Evolutionary conservation across 129 eudicot species (phyloP).

Genomic region (Deinandra increscens): DNA sequence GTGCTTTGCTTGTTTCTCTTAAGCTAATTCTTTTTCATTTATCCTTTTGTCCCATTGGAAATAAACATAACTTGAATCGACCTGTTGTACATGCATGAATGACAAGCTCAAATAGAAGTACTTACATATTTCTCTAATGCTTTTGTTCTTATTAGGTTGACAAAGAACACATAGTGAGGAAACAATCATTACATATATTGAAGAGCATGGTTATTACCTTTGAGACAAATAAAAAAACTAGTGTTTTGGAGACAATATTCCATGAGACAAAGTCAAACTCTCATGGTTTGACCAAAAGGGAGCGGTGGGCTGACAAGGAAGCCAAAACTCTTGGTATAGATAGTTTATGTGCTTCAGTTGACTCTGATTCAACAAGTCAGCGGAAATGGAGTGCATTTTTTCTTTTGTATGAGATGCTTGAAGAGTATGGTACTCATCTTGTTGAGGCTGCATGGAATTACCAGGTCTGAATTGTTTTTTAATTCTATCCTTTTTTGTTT

Average conservation of each 20-base stretch:
- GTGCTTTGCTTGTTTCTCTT: not conserved
- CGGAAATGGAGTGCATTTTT: constrained; percentile 88
- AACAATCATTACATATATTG: constrained; percentile 77
- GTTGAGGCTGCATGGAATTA: constrained; percentile 99
- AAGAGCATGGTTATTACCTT: constrained; percentile 38
- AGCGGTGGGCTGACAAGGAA: constrained; percentile 87
- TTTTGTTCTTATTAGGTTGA: constrained; percentile 51
- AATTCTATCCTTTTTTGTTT: not conserved
- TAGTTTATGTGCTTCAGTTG: constrained; percentile 40
- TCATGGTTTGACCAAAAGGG: constrained; percentile 61
- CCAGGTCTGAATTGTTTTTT: constrained; percentile 53
- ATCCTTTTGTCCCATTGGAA: not conserved
- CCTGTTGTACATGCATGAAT: not conserved
- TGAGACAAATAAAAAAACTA: constrained; percentile 35
- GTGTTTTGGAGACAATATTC: constrained; percentile 40
- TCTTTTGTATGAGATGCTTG: constrained; percentile 95
- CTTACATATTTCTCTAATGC: not conserved
- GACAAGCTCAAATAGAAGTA: not conserved
- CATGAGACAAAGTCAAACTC: constrained; percentile 35
- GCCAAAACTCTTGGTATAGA: constrained; percentile 88
- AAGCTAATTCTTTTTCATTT: not conserved
- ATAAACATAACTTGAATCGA: not conserved
- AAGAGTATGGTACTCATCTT: constrained; percentile 98
- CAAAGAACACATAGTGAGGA: constrained; percentile 80
- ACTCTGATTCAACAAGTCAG: constrained; percentile 36